Evolutionary conservation across 805 yeast species (phyloP).

Genomic region (Metschnikowia amazonensis): DNA sequence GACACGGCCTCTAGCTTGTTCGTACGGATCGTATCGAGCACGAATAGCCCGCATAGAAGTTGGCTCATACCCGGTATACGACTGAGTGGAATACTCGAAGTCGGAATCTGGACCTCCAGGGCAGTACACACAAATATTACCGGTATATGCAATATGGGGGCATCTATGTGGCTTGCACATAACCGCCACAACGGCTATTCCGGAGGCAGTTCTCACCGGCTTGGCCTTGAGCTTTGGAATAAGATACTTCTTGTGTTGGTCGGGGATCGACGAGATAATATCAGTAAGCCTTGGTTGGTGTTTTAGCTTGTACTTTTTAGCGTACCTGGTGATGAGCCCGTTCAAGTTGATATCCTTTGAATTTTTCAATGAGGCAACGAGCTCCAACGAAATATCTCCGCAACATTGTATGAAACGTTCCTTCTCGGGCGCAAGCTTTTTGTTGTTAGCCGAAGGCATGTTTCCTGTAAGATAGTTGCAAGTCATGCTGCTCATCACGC

Average conservation of each 20-base stretch:
- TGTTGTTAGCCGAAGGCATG: slow-evolving; percentile 32
- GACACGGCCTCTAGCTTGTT: slow-evolving; percentile 95
- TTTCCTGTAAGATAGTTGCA: neutral
- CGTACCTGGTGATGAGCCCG: slow-evolving; percentile 78
- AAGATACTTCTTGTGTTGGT: slow-evolving; percentile 86
- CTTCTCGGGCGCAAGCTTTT: slow-evolving; percentile 80
- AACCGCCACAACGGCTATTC: slow-evolving; percentile 98
- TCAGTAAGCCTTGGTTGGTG: slow-evolving; percentile 94
- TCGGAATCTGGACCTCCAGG: slow-evolving; percentile 99
- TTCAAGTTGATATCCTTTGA: slow-evolving; percentile 82
- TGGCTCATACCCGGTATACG: slow-evolving; percentile 98
- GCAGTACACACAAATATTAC: slow-evolving; percentile 96
- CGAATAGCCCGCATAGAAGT: slow-evolving; percentile 99
- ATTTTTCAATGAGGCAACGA: slow-evolving; percentile 70
- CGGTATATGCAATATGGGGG: slow-evolving; percentile 98
- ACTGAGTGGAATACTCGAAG: slow-evolving; percentile 96
- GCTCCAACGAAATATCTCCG: slow-evolving; percentile 83
- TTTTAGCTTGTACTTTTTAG: slow-evolving; percentile 87
- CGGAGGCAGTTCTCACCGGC: slow-evolving; percentile 97
- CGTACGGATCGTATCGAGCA: slow-evolving; percentile 97
- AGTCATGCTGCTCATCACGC: slow-evolving; percentile 4
- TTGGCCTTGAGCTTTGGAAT: slow-evolving; percentile 96
- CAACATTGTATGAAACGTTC: slow-evolving; percentile 92
- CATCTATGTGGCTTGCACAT: slow-evolving; percentile 99
- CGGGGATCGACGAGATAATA: slow-evolving; percentile 92